These are phyloP conservation scores for Elaeis oleifera DNA, from an alignment of 202 grass and related monocot genomes.

Conservation along the genomic window DNA sequence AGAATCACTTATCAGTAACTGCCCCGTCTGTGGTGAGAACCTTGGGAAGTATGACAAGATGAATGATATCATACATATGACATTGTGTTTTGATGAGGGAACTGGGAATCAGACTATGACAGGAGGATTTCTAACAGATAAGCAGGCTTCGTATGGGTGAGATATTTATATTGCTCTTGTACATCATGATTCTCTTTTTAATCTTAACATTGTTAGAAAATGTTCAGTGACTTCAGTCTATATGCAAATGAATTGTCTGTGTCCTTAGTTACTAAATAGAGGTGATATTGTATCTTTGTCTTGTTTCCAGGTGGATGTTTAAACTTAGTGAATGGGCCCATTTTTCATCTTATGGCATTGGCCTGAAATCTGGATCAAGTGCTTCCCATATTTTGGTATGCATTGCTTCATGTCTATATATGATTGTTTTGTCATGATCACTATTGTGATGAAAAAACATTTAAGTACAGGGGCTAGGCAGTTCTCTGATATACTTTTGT, in stretches of 20 bases:
- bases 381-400: constrained; percentile 88
- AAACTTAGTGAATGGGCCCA: constrained; percentile 94
- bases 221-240: too few relatives aligned
- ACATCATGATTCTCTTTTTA: not conserved
- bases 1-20: constrained; percentile 88
- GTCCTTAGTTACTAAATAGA: not conserved
- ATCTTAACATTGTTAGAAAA: too few relatives aligned
- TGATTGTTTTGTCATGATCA: too few relatives aligned
- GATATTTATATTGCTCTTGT: constrained; percentile 19
- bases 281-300: constrained; percentile 1
- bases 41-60: constrained; percentile 83
- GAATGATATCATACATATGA: constrained; percentile 99
- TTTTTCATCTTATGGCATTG: constrained; percentile 88
- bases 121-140: constrained; percentile 93
- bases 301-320: constrained; percentile 76
- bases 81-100: constrained; percentile 95
- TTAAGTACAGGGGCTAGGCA: too few relatives aligned
- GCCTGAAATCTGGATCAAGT: constrained; percentile 72
- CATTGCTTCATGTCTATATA: not conserved
- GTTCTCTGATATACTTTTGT: too few relatives aligned
- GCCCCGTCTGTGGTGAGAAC: constrained; percentile 91
- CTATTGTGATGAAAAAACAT: too few relatives aligned
- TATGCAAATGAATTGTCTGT: not conserved
- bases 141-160: constrained; percentile 93
- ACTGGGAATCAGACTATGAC: constrained; percentile 97